phyloP scores from a whole-genome alignment of 1,284 basidiomycete species.

The Ceratobasidium sp. region DNA sequence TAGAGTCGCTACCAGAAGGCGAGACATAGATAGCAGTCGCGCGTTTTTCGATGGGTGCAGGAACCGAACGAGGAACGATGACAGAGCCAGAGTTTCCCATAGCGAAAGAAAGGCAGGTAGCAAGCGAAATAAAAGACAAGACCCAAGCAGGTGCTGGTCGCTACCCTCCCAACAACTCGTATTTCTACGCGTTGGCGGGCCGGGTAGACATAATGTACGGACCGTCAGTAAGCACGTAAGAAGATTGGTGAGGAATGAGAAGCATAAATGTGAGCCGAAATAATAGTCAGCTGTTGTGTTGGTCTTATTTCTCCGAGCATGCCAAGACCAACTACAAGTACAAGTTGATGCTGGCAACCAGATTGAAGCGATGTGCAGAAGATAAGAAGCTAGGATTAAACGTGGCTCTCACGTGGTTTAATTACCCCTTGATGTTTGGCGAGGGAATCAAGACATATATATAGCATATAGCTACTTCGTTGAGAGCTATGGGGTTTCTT shows the following conservation, averaged over 20 bases:
- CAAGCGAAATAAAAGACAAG: background rate
- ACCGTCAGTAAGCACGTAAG: background rate
- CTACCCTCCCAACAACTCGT: background rate
- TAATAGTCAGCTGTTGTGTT: background rate
- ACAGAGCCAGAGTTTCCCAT: conserved; percentile 40
- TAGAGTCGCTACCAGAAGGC: conserved; percentile 40
- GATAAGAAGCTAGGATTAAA: background rate
- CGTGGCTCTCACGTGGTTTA: conserved; percentile 1
- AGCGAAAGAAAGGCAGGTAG: background rate
- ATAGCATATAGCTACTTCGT: background rate
- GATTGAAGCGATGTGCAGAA: background rate
- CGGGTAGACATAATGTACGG: background rate
- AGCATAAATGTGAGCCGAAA: background rate
- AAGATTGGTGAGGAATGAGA: conserved; percentile 1
- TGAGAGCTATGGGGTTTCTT: background rate
- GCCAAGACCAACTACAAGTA: conserved; percentile 12
- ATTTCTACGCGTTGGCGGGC: conserved; percentile 29
- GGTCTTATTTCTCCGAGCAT: conserved; percentile 24
- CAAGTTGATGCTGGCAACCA: conserved; percentile 30
- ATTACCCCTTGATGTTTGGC: too few relatives aligned
- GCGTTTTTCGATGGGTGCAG: conserved; percentile 22
- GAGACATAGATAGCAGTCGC: conserved; percentile 39
- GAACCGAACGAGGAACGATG: conserved; percentile 19
- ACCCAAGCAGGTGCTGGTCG: background rate
- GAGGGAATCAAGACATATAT: background rate